Evolutionary conservation across 2,329 filamentous ascomycete genomes (phyloP).

Genomic region (Ophiostoma piceae): DNA sequence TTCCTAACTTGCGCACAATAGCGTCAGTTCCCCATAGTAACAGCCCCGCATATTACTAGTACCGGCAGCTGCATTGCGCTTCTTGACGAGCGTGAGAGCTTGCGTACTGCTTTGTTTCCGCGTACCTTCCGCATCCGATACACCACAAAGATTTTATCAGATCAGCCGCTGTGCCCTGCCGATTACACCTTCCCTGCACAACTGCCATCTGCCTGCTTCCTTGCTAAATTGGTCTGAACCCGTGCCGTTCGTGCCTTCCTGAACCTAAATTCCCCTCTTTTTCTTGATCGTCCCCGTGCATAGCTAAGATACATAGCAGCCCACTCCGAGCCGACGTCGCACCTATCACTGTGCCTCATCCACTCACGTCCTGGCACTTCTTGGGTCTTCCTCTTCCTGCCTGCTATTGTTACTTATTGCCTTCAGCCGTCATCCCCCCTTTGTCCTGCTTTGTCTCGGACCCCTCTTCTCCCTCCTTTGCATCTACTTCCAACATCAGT

Average conservation of each 20-base stretch:
- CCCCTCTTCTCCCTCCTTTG: neutral
- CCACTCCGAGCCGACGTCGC: conserved; percentile 13
- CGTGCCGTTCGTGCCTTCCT: neutral
- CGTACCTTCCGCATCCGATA: neutral
- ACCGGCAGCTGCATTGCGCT: neutral
- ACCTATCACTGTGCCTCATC: neutral
- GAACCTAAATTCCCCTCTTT: neutral
- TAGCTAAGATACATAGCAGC: neutral
- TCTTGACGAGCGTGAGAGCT: neutral
- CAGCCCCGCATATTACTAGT: neutral
- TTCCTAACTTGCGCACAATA: conserved; percentile 13
- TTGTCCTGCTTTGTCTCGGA: neutral
- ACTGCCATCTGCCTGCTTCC: neutral
- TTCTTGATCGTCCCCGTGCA: neutral
- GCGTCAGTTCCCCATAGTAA: conserved; percentile 4
- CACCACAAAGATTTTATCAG: neutral
- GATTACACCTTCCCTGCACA: neutral
- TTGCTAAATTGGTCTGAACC: neutral
- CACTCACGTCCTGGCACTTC: neutral
- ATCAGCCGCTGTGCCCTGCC: neutral
- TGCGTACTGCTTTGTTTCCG: neutral
- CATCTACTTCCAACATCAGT: neutral
- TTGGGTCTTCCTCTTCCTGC: neutral
- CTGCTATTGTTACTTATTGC: neutral
- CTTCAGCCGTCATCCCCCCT: neutral